Percentiles rank a stretch among this genome's conserved stretches.
These are phyloP conservation scores for Isabelozyma pseudorhagii DNA, from an alignment of 805 yeast genomes.

Conservation along the genomic window DNA sequence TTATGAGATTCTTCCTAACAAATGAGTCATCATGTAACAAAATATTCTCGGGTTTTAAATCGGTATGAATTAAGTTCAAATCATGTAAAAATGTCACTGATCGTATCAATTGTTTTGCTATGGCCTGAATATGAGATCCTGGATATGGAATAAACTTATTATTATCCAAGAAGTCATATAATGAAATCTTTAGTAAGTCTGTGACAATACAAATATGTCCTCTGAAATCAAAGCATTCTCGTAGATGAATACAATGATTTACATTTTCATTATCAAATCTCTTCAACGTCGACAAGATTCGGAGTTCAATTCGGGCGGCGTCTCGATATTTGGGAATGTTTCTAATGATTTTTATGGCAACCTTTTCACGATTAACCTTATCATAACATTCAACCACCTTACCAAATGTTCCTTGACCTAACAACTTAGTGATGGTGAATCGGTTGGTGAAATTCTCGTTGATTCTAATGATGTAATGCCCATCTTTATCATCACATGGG, in stretches of 20 bases:
- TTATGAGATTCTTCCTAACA: conserved; percentile 31
- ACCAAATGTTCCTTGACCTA: conserved; percentile 94
- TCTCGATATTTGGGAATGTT: conserved; percentile 93
- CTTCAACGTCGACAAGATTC: conserved; percentile 73
- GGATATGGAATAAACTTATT: conserved; percentile 90
- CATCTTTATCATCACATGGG: conserved; percentile 65
- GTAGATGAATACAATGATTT: conserved; percentile 78
- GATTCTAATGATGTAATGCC: conserved; percentile 63
- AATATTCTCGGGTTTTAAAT: conserved; percentile 93
- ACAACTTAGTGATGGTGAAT: conserved; percentile 59
- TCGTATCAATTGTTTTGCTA: conserved; percentile 79
- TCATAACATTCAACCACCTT: conserved; percentile 86
- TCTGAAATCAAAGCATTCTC: conserved; percentile 88
- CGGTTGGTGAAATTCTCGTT: conserved; percentile 71
- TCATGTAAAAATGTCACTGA: conserved; percentile 90
- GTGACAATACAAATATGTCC: conserved; percentile 95
- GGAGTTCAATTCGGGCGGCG: conserved; percentile 88
- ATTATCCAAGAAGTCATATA: conserved; percentile 85
- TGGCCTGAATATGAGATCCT: conserved; percentile 85
- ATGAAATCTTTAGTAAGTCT: conserved; percentile 76
- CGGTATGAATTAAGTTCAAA: conserved; percentile 88
- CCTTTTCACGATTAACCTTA: conserved; percentile 50
- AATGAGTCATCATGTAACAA: conserved; percentile 57
- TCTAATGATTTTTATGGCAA: conserved; percentile 90
- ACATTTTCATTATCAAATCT: conserved; percentile 64